Percentiles rank a stretch among this genome's conserved stretches.
phyloP scores from a whole-genome alignment of 2,329 filamentous ascomycete species.

The Coniochaeta sp. region DNA sequence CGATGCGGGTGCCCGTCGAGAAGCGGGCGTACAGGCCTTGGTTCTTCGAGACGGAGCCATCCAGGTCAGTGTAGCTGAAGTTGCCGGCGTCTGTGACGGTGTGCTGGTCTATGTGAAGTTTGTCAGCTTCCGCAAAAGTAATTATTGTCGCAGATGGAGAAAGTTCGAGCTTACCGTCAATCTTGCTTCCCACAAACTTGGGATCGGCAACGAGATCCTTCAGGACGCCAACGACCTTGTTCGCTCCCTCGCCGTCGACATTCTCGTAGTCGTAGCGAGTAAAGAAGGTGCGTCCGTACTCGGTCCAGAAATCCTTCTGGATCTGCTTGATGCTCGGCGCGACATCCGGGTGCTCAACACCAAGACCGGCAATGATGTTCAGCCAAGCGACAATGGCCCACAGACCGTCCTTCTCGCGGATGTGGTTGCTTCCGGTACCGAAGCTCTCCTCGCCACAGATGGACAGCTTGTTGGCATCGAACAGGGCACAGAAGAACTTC shows the following conservation, averaged over 20 bases:
- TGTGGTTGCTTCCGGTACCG: constrained; percentile 96
- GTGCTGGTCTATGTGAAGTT: constrained; percentile 31
- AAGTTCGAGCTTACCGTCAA: constrained; percentile 50
- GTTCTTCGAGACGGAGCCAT: constrained; percentile 90
- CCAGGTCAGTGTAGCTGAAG: constrained; percentile 98
- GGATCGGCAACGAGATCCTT: constrained; percentile 67
- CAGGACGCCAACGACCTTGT: constrained; percentile 80
- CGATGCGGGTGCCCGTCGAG: constrained; percentile 88
- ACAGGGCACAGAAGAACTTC: constrained; percentile 98
- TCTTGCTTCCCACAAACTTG: constrained; percentile 72
- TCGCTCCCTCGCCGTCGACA: constrained; percentile 83
- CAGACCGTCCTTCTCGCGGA: constrained; percentile 96
- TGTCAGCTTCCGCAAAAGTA: neutral
- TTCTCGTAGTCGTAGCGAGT: constrained; percentile 98
- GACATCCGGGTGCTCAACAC: constrained; percentile 69
- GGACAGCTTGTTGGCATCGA: constrained; percentile 90
- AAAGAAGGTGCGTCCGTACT: constrained; percentile 97
- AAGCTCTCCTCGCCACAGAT: constrained; percentile 99
- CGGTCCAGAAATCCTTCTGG: constrained; percentile 94
- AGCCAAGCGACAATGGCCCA: constrained; percentile 98
- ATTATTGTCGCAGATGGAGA: neutral
- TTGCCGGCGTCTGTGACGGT: constrained; percentile 87
- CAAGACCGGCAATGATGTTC: constrained; percentile 95
- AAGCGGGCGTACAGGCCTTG: constrained; percentile 95
- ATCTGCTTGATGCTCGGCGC: constrained; percentile 93